Evolutionary conservation across 2,329 filamentous ascomycete species (phyloP).

Genomic region (Stylonectria norvegica): DNA sequence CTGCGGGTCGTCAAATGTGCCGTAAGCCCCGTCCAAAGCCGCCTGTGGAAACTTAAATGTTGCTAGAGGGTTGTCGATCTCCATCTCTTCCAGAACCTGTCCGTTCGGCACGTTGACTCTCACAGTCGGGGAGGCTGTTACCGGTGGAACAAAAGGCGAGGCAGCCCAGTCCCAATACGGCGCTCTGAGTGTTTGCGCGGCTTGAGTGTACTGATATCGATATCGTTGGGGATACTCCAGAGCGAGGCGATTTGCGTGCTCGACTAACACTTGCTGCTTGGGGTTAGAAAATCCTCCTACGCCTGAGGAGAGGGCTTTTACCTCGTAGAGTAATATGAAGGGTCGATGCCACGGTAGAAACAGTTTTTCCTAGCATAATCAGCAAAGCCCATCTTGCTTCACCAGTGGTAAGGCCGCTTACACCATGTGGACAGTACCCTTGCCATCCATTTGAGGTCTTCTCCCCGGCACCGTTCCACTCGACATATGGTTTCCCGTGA

Average conservation of each 20-base stretch:
- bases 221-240: slow-evolving; percentile 37
- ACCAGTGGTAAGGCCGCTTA: slow-evolving; percentile 28
- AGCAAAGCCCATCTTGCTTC: too few relatives aligned
- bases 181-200: slow-evolving; percentile 45
- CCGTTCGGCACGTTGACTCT: slow-evolving; percentile 41
- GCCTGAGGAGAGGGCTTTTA: slow-evolving; percentile 23
- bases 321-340: slow-evolving; percentile 53
- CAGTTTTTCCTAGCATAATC: slow-evolving; percentile 42
- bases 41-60: slow-evolving; percentile 47
- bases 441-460: slow-evolving; percentile 28
- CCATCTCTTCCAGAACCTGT: slow-evolving; percentile 25
- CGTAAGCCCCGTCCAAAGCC: slow-evolving; percentile 37
- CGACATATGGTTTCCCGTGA: slow-evolving; percentile 40
- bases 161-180: slow-evolving; percentile 56
- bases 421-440: slow-evolving; percentile 48
- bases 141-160: slow-evolving; percentile 40
- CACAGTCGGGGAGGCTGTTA: slow-evolving; percentile 34
- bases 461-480: slow-evolving; percentile 42
- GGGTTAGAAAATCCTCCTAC: slow-evolving; percentile 10
- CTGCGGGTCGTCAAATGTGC: slow-evolving; percentile 30
- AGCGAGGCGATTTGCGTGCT: slow-evolving; percentile 45
- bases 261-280: slow-evolving; percentile 49
- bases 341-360: slow-evolving; percentile 56
- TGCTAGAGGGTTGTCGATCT: slow-evolving; percentile 50
- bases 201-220: slow-evolving; percentile 38